Evolutionary conservation across 352 stramenopile species (phyloP), one percentile per base, ranked within the genome.

Genomic region (Globisporangium yorkense): DNA sequence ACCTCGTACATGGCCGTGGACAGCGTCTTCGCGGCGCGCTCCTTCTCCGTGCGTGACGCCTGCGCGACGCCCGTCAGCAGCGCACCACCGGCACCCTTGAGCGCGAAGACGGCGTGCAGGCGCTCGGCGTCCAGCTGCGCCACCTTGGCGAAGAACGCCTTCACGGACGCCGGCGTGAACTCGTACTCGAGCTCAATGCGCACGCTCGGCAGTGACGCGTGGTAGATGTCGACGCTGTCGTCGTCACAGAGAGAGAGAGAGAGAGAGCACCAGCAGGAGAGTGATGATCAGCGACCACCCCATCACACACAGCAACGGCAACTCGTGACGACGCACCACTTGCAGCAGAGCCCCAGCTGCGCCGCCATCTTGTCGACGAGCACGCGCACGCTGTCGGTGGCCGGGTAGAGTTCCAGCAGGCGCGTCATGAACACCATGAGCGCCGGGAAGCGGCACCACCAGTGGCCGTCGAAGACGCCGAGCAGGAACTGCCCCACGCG

Each of bases 371-470:
- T 65, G 49, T 89, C 74, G 63, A 90, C 89, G 55, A 94, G 85
- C 56, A 77, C 61, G 43, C 77, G 77, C 50, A 92, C 79, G 54
- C 80, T 92, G 16, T 89, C 80, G 5, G 77, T 77, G 7, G 69
- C 54, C 13, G 81, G 78, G 51, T 92, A 86, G 9, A 94, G 67
- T 66, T 94, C 84, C 57, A 94, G 59, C 12, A 94, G 58, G n/a
- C 84, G 81, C 82, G 91, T 84, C 80, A 94, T 94, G 61, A 92
- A 94, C 52, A 80, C 66, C 84, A 94, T 94, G 59, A 94, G 84
- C 56, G 77, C 71, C 35, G 84, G 80, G 53, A 85, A 88, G 41
- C 55, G 35, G 58, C 84, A 94, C 84, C 84, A 94, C 84, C 84
- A 94, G 64, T 94, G 84, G 44, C 69, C 68, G 57, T 84, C 66